Evolutionary conservation across 192 early-diverging fungal genomes (phyloP).

Genomic region (Anaeromyces robustus): DNA sequence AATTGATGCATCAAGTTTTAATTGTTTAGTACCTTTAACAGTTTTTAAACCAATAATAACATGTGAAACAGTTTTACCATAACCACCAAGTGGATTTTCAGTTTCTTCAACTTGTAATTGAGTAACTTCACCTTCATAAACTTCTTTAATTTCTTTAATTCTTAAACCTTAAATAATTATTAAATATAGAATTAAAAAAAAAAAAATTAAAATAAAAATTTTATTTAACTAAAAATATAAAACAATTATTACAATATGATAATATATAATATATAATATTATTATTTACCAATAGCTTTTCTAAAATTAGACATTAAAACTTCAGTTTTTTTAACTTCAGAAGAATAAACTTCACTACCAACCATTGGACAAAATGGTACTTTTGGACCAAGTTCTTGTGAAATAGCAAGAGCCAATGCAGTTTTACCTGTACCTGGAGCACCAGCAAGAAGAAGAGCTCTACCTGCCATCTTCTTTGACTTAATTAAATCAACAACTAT

Average conservation of each 20-base stretch:
- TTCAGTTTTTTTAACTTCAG: slow-evolving; percentile 98
- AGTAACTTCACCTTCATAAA: slow-evolving; percentile 98
- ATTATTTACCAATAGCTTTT: slow-evolving; percentile 64
- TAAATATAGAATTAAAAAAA: background rate
- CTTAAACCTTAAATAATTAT: slow-evolving; percentile 49
- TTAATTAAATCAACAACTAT: slow-evolving; percentile 88
- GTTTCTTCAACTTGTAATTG: slow-evolving; percentile 94
- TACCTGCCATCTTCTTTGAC: slow-evolving; percentile 92
- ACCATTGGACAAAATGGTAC: slow-evolving; percentile 99
- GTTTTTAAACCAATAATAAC: slow-evolving; percentile 95
- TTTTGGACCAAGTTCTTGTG: slow-evolving; percentile 91
- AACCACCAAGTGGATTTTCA: slow-evolving; percentile 95
- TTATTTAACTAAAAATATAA: too few relatives aligned
- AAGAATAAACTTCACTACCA: slow-evolving; percentile 92
- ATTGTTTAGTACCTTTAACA: slow-evolving; percentile 94
- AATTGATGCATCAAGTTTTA: slow-evolving; percentile 92
- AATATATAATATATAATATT: background rate
- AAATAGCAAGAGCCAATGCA: slow-evolving; percentile 86
- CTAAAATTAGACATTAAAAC: slow-evolving; percentile 99
- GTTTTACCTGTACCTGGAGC: slow-evolving; percentile 97
- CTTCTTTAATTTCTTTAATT: slow-evolving; percentile 97
- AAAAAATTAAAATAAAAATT: too few relatives aligned
- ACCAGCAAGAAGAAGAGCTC: slow-evolving; percentile 84
- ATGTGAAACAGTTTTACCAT: slow-evolving; percentile 89
- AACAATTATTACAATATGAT: background rate